A percentile compares a stretch with the other conserved stretches of the same genome.
Evolutionary conservation across 2,329 filamentous ascomycete genomes (phyloP).

Genomic region (Xylariaceae sp.): DNA sequence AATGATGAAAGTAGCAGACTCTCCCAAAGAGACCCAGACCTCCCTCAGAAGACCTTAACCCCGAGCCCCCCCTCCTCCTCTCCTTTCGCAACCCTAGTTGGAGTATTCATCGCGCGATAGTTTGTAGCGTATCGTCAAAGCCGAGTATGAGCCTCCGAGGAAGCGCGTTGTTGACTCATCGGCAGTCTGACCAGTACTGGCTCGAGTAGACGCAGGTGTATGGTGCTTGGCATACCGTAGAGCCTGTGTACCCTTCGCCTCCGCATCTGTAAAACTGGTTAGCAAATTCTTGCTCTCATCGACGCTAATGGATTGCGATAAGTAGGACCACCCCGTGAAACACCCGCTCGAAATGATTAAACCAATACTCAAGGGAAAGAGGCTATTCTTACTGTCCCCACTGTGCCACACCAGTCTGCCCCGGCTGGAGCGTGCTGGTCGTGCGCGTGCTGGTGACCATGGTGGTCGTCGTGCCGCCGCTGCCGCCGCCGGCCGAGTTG

Average conservation of each 20-base stretch:
- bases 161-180: conserved; percentile 25
- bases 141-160: conserved; percentile 1
- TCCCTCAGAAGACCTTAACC: background rate
- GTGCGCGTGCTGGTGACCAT: conserved; percentile 32
- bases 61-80: background rate
- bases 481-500: conserved; percentile 14
- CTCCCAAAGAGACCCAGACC: conserved; percentile 3
- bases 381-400: conserved; percentile 42
- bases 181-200: conserved; percentile 44
- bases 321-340: no score
- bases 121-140: background rate
- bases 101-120: background rate
- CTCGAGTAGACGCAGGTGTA: conserved; percentile 39
- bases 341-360: background rate
- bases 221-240: conserved; percentile 41
- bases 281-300: conserved; percentile 16
- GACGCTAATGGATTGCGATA: no score
- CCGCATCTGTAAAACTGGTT: conserved; percentile 37
- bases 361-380: background rate
- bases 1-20: conserved; percentile 13
- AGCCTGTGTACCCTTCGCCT: conserved; percentile 42
- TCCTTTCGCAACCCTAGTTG: background rate
- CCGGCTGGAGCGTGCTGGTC: conserved; percentile 22
- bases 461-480: conserved; percentile 24
- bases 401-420: conserved; percentile 35